A percentile compares a stretch with the other conserved stretches of the same genome.
phyloP scores from a whole-genome alignment of 2,329 filamentous ascomycete genomes.

The Fusarium miscanthi region DNA sequence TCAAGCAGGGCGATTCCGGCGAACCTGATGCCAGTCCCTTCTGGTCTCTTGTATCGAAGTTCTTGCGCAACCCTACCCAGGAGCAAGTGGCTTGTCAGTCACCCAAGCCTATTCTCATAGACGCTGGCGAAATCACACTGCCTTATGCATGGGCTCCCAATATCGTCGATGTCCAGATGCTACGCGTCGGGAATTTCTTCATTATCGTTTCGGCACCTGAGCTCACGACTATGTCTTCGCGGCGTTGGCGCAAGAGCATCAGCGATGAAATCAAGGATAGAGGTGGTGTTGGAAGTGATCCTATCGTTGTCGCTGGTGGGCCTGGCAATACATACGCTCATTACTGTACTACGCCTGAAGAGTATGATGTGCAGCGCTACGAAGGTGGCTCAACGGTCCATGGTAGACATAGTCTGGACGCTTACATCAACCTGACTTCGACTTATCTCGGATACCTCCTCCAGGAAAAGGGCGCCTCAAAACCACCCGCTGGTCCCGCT shows the following conservation, averaged over 20 bases:
- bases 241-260: slow-evolving; percentile 6
- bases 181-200: slow-evolving; percentile 10
- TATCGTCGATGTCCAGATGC: slow-evolving; percentile 5
- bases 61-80: not conserved
- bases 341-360: slow-evolving; percentile 9
- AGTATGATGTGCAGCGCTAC: slow-evolving; percentile 9
- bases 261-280: not conserved
- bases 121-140: not conserved
- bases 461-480: not conserved
- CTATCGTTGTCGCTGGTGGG: slow-evolving; percentile 9
- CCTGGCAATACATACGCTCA: slow-evolving; percentile 3
- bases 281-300: not conserved
- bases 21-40: slow-evolving; percentile 4
- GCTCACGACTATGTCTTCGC: not conserved
- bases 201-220: slow-evolving; percentile 1
- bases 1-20: slow-evolving; percentile 4
- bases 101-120: slow-evolving; percentile 3
- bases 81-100: not conserved
- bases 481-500: not conserved
- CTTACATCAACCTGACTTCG: not conserved
- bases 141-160: slow-evolving; percentile 16
- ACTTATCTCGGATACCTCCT: not conserved
- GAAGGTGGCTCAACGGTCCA: slow-evolving; percentile 8
- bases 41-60: slow-evolving; percentile 9
- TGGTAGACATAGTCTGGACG: slow-evolving; percentile 1